Base-by-base conservation (phyloP, 768 basidiomycete genomes). In the Mycena crocata region DNA sequence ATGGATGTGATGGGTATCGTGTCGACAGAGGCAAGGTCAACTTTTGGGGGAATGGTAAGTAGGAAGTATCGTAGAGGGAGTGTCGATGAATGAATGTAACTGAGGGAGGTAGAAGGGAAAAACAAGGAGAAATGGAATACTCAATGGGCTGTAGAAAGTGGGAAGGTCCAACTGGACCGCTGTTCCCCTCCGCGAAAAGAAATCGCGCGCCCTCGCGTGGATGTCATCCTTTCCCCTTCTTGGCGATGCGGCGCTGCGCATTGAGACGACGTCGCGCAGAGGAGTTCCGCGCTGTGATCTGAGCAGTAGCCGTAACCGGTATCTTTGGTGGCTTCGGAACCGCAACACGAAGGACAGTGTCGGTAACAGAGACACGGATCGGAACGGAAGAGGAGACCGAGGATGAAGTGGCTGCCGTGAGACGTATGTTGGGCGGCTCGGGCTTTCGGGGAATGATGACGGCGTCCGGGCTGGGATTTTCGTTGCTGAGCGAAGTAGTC, bases 161-260 rank as follows among this genome's bases (percentile, higher is more conserved):
- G 28, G 48, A 30, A 31, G 48, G 6, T 31, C 48, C 8, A 31
- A n/a, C n/a, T 8, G 48, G 48, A 49, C 48, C 28, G 19, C 48
- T 17, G 28, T 31, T 49, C 48, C 48, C 48, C 48, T 31, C 5
- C 28, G 14, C 7, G 17, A 6, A 31, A 49, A 31, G 48, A 26
- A 49, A 49, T 49, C 48, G 48, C 48, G 48, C 48, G 48, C 48
- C 48, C 48, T 49, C 48, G 48, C 7, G 48, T 30, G 48, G 32
- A 49, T 19, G 32, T 49, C 28, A 49, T 3, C 48, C 28, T 17
- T 49, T 49, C 28, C 48, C 48, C 48, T 49, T 49, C 48, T 49
- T 49, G 4, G 48, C 48, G 28, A 49, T 28, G 30, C 48, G 48
- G 28, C 48, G 8, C 28, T 30, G 48, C 28, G 48, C 48, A 19